Evolutionary conservation across 768 basidiomycete genomes (phyloP), one percentile per base, ranked within the genome.

Genomic region (Leccinum aurantiacum): DNA sequence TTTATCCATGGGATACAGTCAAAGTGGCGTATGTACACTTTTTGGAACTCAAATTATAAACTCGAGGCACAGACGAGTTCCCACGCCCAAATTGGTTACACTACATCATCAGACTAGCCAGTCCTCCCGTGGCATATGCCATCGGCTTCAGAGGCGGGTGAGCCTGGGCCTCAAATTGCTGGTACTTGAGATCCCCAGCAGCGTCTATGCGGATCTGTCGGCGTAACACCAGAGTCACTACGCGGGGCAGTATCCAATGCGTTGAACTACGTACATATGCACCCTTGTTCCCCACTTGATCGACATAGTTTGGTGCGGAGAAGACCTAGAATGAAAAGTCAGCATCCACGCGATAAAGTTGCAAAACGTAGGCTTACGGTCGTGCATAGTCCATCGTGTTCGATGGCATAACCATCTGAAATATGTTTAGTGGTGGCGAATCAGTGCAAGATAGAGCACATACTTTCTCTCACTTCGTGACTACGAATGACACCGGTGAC

Each of bases 251-350:
- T 35, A 31, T 52, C 44, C 48, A 47, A 48, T 49, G 29, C 22
- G 41, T 56, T 15, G 47, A 60, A 19, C 54, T 17, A 79, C 89
- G 72, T 70, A 93, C 92, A 74, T 89, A 95, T 60, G 94, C 94
- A 10, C 90, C 95, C 75, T 93, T 94, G 76, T 96, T 96, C 6
- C 91, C 90, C 3, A 82, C 87, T 69, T 94, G 91, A 75, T 96
- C 94, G 27, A 93, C 90, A 66, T 95, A 95, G 72, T 98, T 98
- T 4, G 96, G 96, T 41, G 96, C 95, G 49, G 91, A 94, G 73
- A 95, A 95, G 7, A 93, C 90, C 90, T 91, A 63, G 60, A 61
- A 56, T 47, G 33, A 17, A 31, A 38, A 13, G 44, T 65, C 52
- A 60, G 59, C 59, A 69, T 69, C 3, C 19, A 54, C 9, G 56